phyloP scores from a whole-genome alignment of 768 basidiomycete genomes.

The Zangia roseola region DNA sequence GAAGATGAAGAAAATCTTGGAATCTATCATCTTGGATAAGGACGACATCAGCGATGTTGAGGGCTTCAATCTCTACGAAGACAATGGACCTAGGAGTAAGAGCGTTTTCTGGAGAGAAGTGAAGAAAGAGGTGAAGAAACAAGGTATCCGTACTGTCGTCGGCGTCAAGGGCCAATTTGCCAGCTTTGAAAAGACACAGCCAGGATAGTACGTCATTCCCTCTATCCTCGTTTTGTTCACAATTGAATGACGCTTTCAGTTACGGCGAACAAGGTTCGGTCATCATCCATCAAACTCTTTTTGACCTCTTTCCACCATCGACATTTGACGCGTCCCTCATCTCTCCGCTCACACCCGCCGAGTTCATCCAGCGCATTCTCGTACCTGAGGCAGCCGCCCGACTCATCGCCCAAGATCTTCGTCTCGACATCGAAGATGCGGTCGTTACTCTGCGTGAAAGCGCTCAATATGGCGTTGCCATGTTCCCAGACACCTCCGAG shows the following conservation, averaged over 20 bases:
- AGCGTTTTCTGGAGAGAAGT: constrained; percentile 71
- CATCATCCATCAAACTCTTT: constrained; percentile 76
- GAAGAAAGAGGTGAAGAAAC: constrained; percentile 57
- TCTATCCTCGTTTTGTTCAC: too few relatives aligned
- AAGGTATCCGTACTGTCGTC: constrained; percentile 62
- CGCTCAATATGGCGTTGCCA: constrained; percentile 77
- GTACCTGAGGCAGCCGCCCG: constrained; percentile 83
- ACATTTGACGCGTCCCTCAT: constrained; percentile 53
- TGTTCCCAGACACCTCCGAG: constrained; percentile 61
- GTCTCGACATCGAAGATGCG: constrained; percentile 46
- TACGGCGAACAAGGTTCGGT: constrained; percentile 86
- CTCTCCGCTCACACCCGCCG: constrained; percentile 64
- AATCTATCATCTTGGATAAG: constrained; percentile 51
- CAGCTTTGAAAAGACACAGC: constrained; percentile 79
- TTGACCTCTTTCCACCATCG: constrained; percentile 68
- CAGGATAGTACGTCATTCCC: constrained; percentile 74
- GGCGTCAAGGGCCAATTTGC: constrained; percentile 75
- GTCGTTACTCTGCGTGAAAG: constrained; percentile 69
- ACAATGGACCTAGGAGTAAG: constrained; percentile 34
- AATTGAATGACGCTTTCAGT: constrained; percentile 42
- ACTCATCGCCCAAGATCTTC: constrained; percentile 80
- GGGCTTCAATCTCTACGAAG: constrained; percentile 6
- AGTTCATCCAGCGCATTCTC: constrained; percentile 83
- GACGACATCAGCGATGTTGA: constrained; percentile 25
- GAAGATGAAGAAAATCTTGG: constrained; percentile 46